Base-by-base conservation (phyloP, 352 stramenopile species). In the Blastocystis sp. region DNA sequence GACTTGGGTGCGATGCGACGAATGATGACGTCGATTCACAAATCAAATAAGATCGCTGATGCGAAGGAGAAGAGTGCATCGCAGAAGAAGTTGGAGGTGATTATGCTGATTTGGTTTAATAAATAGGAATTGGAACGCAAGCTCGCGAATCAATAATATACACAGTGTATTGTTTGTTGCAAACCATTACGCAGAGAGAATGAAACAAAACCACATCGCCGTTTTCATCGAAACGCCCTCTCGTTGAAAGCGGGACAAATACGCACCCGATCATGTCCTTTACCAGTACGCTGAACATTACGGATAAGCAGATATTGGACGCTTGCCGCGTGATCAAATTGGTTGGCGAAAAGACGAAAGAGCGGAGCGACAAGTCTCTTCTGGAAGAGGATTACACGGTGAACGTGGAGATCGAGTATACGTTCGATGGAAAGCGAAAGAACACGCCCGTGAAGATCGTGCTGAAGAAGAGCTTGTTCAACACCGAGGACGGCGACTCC, bases 111-210 rank as follows among this genome's bases (percentile, higher is more conserved):
- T 34, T 23, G 19, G 17, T 48, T 7, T 81, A 0, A 65, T 7
- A 48, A 3, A 64, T 81, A 81, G 71, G 71, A 81, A 81, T 65
- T 81, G 45, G 71, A 81, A 11, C 43, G 59, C 2, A 81, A 81
- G 23, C 23, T 81, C 5, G 56, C 23, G 2, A 11, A 67, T 43
- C n/a, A 14, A 53, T 61, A 19, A 64, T 45, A 9, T 74, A 23
- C 34, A 38, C 9, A 61, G 19, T 21, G 48, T 14, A 53, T 65
- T 53, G 71, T 64, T 81, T 48, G 21, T n/a, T 81, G 41, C 34
- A 66, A 34, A 45, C 23, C 2, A 10, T 34, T 10, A 34, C 43
- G 3, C 23, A 11, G 43, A 21, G 43, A 34, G 4, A 23, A 48
- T 66, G 17, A 14, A 21, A 17, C 9, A 9, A 17, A 38, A 21